phyloP scores from a whole-genome alignment of 208 protist genomes.

The Trypanosoma avium region DNA sequence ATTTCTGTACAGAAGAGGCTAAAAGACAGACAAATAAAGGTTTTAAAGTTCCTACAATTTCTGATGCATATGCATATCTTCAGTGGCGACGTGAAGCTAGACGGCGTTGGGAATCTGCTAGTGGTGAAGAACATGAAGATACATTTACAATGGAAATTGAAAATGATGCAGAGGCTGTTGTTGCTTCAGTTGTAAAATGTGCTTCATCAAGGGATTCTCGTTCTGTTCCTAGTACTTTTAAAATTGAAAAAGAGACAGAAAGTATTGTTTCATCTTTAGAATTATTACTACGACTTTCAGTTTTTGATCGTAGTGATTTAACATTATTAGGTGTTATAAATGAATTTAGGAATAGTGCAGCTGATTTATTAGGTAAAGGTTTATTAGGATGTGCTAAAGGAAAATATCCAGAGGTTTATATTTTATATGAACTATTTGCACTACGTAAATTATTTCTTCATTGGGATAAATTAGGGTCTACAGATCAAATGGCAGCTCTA shows the following conservation, averaged over 20 bases:
- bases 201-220: not conserved
- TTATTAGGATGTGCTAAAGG: slow-evolving; percentile 27
- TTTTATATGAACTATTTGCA: slow-evolving; percentile 66
- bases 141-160: not conserved
- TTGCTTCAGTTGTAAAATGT: not conserved
- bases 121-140: not conserved
- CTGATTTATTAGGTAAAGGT: slow-evolving; percentile 33
- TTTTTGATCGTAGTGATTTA: slow-evolving; percentile 31
- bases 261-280: slow-evolving; percentile 48
- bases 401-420: slow-evolving; percentile 42
- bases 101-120: slow-evolving; percentile 10
- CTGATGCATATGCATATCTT: slow-evolving; percentile 31
- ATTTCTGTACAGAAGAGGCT: slow-evolving; percentile 38
- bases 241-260: slow-evolving; percentile 12
- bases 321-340: slow-evolving; percentile 24
- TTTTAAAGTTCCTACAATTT: slow-evolving; percentile 26
- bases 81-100: slow-evolving; percentile 43
- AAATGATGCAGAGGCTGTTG: slow-evolving; percentile 3
- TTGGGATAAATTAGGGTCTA: slow-evolving; percentile 34
- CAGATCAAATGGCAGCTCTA: slow-evolving; percentile 4
- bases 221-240: slow-evolving; percentile 13
- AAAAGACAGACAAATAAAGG: slow-evolving; percentile 33
- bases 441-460: slow-evolving; percentile 40
- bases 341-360: slow-evolving; percentile 35
- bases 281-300: slow-evolving; percentile 41